A percentile compares a stretch with the other conserved stretches of the same genome.
phyloP scores from a whole-genome alignment of 2,329 filamentous ascomycete species.

The Botrytis paeoniae region DNA sequence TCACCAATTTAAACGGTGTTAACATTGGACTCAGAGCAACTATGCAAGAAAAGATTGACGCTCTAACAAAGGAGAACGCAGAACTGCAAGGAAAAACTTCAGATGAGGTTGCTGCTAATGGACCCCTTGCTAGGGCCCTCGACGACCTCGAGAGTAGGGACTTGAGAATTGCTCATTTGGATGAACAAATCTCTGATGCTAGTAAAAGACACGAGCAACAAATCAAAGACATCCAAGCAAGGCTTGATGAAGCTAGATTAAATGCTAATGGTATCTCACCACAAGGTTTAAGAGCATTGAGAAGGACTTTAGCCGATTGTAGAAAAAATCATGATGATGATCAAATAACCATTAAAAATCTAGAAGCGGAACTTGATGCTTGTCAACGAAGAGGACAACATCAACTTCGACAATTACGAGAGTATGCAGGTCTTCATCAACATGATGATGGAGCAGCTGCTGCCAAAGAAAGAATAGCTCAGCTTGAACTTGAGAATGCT shows the following conservation, averaged over 20 bases:
- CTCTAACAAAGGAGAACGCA: neutral
- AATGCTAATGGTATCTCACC: conserved; percentile 10
- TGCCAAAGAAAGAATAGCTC: neutral
- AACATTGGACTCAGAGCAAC: neutral
- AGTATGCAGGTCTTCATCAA: neutral
- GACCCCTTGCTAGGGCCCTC: neutral
- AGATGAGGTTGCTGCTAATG: neutral
- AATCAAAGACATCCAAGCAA: neutral
- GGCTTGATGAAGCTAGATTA: conserved; percentile 1
- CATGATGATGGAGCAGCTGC: neutral
- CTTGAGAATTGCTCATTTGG: neutral
- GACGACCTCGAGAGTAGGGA: neutral
- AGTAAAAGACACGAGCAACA: neutral
- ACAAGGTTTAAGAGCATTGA: neutral
- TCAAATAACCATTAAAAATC: neutral
- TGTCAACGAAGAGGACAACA: neutral
- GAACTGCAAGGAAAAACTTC: neutral
- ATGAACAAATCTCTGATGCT: neutral
- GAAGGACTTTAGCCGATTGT: neutral
- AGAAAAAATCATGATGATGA: neutral
- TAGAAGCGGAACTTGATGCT: neutral
- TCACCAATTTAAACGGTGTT: neutral
- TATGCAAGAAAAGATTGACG: neutral
- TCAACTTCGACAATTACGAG: neutral
- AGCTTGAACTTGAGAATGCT: neutral